These are phyloP conservation scores for Coemansia sp. DNA, from an alignment of 192 early-diverging fungal species.

Conservation along the genomic window DNA sequence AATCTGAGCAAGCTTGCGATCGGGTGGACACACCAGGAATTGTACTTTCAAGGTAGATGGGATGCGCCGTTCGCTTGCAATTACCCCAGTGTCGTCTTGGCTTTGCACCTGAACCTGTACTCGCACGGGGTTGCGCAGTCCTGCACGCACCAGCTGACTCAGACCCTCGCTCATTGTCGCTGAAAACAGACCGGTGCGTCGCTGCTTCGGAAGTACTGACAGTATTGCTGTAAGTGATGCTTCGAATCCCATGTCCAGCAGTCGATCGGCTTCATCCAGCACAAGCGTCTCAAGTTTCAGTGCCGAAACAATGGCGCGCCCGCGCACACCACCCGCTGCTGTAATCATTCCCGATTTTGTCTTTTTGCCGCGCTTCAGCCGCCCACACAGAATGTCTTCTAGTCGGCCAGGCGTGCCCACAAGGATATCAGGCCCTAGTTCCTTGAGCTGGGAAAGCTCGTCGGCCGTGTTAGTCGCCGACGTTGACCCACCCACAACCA, in stretches of 20 bases:
- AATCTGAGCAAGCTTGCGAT: slow-evolving; percentile 79
- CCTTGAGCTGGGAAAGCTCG: slow-evolving; percentile 51
- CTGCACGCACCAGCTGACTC: slow-evolving; percentile 76
- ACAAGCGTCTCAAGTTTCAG: slow-evolving; percentile 85
- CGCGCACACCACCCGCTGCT: slow-evolving; percentile 45
- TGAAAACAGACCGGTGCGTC: slow-evolving; percentile 93
- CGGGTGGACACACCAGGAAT: slow-evolving; percentile 75
- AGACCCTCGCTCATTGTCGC: slow-evolving; percentile 95
- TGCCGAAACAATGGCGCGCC: slow-evolving; percentile 56
- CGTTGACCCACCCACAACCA: slow-evolving; percentile 49
- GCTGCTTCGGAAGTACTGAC: slow-evolving; percentile 81
- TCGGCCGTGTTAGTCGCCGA: slow-evolving; percentile 48
- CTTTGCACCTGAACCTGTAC: slow-evolving; percentile 88
- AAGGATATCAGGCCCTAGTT: slow-evolving; percentile 74
- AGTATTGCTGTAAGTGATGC: slow-evolving; percentile 77
- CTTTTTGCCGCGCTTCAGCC: slow-evolving; percentile 35
- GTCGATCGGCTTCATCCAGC: slow-evolving; percentile 90
- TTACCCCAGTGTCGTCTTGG: slow-evolving; percentile 53
- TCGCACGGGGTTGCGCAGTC: slow-evolving; percentile 87
- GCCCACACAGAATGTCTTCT: slow-evolving; percentile 68
- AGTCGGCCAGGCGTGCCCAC: slow-evolving; percentile 90
- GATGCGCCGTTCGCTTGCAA: slow-evolving; percentile 18
- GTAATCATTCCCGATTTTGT: slow-evolving; percentile 42
- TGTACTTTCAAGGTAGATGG: slow-evolving; percentile 60
- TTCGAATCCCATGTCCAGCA: slow-evolving; percentile 94